Evolutionary conservation across 768 basidiomycete species (phyloP), one percentile per base, ranked within the genome.

Genomic region (Boletus subcaerulescens): DNA sequence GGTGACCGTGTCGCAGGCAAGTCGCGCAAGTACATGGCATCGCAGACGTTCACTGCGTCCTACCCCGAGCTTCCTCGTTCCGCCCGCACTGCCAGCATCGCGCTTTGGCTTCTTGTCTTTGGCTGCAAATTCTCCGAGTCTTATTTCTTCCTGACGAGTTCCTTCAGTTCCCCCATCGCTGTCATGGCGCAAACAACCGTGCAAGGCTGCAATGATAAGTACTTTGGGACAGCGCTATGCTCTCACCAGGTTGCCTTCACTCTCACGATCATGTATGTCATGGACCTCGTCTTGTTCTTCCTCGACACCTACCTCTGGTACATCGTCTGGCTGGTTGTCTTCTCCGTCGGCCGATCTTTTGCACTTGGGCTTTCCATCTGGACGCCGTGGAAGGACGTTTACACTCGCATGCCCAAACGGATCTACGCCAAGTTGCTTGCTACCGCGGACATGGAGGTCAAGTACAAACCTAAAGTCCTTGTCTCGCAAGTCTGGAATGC

Each of bases 401-500:
- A 87, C 71, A 93, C 93, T 15, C 81, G 97, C 50, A 77, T 99
- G 65, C 97, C 97, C 9, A 99, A 98, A 79, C 82, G 97, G 43
- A 98, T 99, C 58, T 99, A 97, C 71, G 94, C 96, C 60, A 99
- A 99, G 77, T 74, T 99, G 31, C 76, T 99, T 52, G 93, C 97
- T 18, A 98, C 96, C 0, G 84, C 81, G 2, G 96, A 98, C 67
- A 98, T 98, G 97, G 97, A 99, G 70, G 85, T 97, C 73, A 98
- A 98, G 74, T 99, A 98, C 78, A 98, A 98, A 74, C 97, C 97
- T 54, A 99, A 99, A 80, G 93, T 99, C 51, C 82, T 99, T 31
- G 97, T 99, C 39, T 98, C 95, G 18, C 97, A 99, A 75, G 88
- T 99, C 31, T 99, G 97, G 97, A 99, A 99, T 71, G 97, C 97